These are phyloP conservation scores for Yarrowia bubula DNA, from an alignment of 805 yeast species.

Conservation along the genomic window DNA sequence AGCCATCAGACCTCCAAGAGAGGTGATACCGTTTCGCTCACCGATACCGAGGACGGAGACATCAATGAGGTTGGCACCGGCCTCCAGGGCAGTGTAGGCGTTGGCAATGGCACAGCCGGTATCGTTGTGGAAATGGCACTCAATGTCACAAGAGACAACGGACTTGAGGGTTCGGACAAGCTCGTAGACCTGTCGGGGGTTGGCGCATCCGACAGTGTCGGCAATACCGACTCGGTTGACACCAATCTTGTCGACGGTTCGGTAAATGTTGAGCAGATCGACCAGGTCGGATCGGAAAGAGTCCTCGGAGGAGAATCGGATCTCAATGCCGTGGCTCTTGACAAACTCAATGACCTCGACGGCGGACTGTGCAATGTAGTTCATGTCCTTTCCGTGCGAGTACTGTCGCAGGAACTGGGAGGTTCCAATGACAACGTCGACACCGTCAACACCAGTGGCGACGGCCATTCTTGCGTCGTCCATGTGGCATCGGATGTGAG, in stretches of 20 bases:
- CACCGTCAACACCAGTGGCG: conserved; percentile 98
- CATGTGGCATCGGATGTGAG: conserved; percentile 98
- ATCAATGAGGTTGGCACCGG: conserved; percentile 93
- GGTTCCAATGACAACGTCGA: conserved; percentile 96
- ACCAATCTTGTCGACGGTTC: conserved; percentile 95
- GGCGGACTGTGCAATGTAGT: conserved; percentile 92
- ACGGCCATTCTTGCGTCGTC: conserved; percentile 98
- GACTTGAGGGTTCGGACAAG: conserved; percentile 88
- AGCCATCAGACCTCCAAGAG: conserved; percentile 97
- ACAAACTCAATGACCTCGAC: conserved; percentile 96
- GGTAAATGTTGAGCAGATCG: conserved; percentile 89
- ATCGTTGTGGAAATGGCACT: conserved; percentile 98
- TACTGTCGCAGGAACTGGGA: conserved; percentile 91
- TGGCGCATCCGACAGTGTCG: conserved; percentile 98
- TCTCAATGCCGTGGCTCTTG: conserved; percentile 94
- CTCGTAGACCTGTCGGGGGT: conserved; percentile 98
- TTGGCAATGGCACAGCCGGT: conserved; percentile 99
- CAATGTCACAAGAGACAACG: conserved; percentile 94
- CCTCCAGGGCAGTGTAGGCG: conserved; percentile 97
- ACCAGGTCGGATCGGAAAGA: conserved; percentile 96
- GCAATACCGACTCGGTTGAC: conserved; percentile 99
- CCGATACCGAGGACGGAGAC: conserved; percentile 97
- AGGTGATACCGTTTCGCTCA: conserved; percentile 97
- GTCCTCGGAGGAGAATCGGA: conserved; percentile 95
- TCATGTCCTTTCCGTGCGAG: conserved; percentile 98